These are phyloP conservation scores for Chlorella sp. DNA, from an alignment of 139 green algal species.

Conservation along the genomic window DNA sequence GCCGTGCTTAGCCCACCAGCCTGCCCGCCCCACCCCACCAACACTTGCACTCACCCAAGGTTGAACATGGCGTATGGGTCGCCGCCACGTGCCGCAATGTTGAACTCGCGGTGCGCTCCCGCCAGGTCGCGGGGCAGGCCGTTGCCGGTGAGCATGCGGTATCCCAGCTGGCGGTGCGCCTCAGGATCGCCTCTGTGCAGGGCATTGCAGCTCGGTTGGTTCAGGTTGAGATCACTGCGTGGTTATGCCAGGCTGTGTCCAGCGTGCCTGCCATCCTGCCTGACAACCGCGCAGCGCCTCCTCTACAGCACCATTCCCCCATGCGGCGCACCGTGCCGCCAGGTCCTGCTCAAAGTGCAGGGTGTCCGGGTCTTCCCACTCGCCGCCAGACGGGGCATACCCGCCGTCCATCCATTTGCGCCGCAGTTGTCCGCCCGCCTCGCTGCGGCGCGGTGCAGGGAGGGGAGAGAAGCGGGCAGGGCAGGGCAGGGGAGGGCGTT, in stretches of 20 bases:
- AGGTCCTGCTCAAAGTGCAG: constrained; percentile 15
- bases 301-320: too few species aligned
- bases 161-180: constrained; percentile 37
- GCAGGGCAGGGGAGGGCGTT: neutral
- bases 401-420: constrained; percentile 18
- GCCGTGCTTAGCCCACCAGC: too few species aligned
- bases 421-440: constrained; percentile 15
- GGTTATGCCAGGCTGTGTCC: too few species aligned
- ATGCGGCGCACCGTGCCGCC: neutral
- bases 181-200: constrained; percentile 25
- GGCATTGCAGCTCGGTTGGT: too few species aligned
- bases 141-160: constrained; percentile 36
- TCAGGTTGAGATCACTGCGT: too few species aligned
- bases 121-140: constrained; percentile 13
- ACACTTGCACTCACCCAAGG: neutral
- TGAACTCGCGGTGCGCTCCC: constrained; percentile 15
- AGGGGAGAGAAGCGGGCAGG: neutral
- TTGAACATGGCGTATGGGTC: constrained; percentile 13
- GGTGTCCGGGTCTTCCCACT: constrained; percentile 25
- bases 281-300: too few species aligned
- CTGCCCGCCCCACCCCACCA: too few species aligned
- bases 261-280: too few species aligned
- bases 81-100: neutral
- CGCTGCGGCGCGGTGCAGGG: neutral
- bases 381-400: neutral